phyloP scores from a whole-genome alignment of 1,284 basidiomycete genomes.

The Pterulicium gracile region DNA sequence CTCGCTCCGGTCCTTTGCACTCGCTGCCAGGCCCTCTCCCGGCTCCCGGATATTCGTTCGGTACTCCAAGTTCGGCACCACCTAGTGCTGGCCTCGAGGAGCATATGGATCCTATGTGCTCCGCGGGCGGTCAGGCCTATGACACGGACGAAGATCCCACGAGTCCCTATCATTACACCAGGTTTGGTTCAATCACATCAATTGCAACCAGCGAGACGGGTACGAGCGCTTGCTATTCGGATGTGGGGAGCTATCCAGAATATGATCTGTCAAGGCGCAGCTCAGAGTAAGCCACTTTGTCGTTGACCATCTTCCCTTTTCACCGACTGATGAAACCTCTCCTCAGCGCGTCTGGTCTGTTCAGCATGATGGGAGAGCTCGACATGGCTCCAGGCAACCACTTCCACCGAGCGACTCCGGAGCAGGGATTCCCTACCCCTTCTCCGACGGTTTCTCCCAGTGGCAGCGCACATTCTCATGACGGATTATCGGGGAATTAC shows the following conservation, averaged over 20 bases:
- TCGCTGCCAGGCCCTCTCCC: constrained; percentile 58
- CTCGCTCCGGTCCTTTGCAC: constrained; percentile 39
- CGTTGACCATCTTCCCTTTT: constrained; percentile 32
- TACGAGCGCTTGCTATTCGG: constrained; percentile 39
- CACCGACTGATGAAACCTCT: constrained; percentile 4
- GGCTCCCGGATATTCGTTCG: constrained; percentile 56
- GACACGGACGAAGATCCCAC: constrained; percentile 34
- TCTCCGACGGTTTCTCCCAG: constrained; percentile 32
- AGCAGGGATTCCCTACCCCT: constrained; percentile 22
- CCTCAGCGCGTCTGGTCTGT: constrained; percentile 2
- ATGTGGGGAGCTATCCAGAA: constrained; percentile 29
- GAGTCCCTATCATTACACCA: constrained; percentile 32
- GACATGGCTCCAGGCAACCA: constrained; percentile 15
- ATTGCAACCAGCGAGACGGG: constrained; percentile 45
- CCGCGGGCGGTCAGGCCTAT: constrained; percentile 32
- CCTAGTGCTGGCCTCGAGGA: constrained; percentile 39
- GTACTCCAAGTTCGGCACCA: constrained; percentile 36
- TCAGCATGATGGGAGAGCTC: constrained; percentile 15
- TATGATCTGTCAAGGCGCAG: constrained; percentile 22
- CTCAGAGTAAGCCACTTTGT: constrained; percentile 23
- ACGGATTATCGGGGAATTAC: constrained; percentile 16
- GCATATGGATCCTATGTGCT: constrained; percentile 22
- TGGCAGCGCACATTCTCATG: constrained; percentile 27
- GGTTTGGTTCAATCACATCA: constrained; percentile 51
- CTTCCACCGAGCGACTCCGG: constrained; percentile 13